A percentile compares a stretch with the other conserved stretches of the same genome.
These are phyloP conservation scores for Epicoccum nigrum DNA, from an alignment of 2,329 filamentous ascomycete species.

Conservation along the genomic window DNA sequence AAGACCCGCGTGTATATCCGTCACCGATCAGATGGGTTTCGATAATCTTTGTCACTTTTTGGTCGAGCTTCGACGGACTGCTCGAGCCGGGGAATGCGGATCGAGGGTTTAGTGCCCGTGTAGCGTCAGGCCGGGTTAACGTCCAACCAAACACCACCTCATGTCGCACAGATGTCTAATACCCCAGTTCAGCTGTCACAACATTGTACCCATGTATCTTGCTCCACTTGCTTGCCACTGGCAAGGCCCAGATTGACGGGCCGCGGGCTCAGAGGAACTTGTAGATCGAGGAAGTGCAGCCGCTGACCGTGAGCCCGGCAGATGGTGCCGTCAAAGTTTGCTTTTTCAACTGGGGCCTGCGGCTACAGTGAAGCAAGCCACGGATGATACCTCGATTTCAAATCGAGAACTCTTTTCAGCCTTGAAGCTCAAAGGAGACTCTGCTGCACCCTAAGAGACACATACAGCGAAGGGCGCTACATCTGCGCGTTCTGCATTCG, in stretches of 20 bases:
- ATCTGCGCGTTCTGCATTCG: slow-evolving; percentile 35
- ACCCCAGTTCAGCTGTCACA: slow-evolving; percentile 2
- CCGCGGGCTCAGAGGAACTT: slow-evolving; percentile 19
- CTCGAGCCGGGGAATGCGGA: slow-evolving; percentile 29
- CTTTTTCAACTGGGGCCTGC: slow-evolving; percentile 18
- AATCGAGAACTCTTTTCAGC: slow-evolving; percentile 28
- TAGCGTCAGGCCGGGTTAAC: slow-evolving; percentile 2
- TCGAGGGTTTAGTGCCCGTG: slow-evolving; percentile 7
- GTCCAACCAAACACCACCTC: slow-evolving; percentile 1
- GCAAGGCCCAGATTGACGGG: slow-evolving; percentile 24
- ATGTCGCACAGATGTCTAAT: slow-evolving; percentile 6
- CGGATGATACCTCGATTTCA: slow-evolving; percentile 29
- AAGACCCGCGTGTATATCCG: slow-evolving; percentile 1
- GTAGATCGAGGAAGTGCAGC: slow-evolving; percentile 30
- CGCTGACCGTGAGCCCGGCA: slow-evolving; percentile 32
- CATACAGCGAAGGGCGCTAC: slow-evolving; percentile 8
- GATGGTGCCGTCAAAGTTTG: slow-evolving; percentile 25
- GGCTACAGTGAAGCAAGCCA: slow-evolving; percentile 23
- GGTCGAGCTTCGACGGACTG: slow-evolving; percentile 1
- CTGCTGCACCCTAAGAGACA: slow-evolving; percentile 18
- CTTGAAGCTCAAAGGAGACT: slow-evolving; percentile 16
- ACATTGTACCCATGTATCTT: slow-evolving; percentile 3
- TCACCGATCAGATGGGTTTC: neutral
- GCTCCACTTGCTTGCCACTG: slow-evolving; percentile 18
- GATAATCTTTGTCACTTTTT: slow-evolving; percentile 11